Conservation (phyloP, 2,329 filamentous ascomycete genomes). For the Tricladium varicosporioides region DNA sequence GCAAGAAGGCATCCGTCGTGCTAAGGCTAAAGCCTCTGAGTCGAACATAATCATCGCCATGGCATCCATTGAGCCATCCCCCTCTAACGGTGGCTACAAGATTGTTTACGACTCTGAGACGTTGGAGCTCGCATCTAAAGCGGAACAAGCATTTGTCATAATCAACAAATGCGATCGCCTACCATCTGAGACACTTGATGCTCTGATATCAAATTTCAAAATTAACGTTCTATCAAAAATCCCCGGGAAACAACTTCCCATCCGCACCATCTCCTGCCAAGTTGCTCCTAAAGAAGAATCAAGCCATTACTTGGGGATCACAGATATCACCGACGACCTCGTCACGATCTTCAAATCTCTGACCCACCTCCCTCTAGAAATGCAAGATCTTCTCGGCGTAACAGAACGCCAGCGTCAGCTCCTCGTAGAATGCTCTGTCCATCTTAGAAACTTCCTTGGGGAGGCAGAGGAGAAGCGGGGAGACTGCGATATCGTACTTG, state of each 20-base stretch:
- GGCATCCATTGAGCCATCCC: constrained; percentile 62
- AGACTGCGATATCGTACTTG: constrained; percentile 81
- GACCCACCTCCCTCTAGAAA: constrained; percentile 67
- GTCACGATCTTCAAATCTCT: constrained; percentile 66
- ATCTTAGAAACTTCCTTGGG: constrained; percentile 66
- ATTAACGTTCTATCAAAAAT: constrained; percentile 35
- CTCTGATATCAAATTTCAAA: constrained; percentile 43
- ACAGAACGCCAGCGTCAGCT: constrained; percentile 86
- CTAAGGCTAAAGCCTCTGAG: constrained; percentile 74
- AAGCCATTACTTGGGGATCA: constrained; percentile 49
- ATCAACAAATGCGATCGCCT: constrained; percentile 62
- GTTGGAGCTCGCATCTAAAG: constrained; percentile 48
- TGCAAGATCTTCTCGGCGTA: constrained; percentile 84
- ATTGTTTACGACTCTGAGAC: constrained; percentile 57
- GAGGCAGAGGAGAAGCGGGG: constrained; percentile 8
- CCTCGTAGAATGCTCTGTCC: constrained; percentile 66
- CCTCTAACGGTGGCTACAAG: constrained; percentile 33
- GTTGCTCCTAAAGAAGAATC: constrained; percentile 42
- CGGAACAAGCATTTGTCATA: constrained; percentile 50
- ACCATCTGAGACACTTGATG: constrained; percentile 34
- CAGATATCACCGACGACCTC: constrained; percentile 65
- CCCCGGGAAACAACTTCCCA: constrained; percentile 30
- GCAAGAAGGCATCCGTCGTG: constrained; percentile 84
- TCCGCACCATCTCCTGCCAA: constrained; percentile 72
- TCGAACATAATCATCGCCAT: constrained; percentile 85